Evolutionary conservation across 75 land plant genomes (phyloP), one percentile per base, ranked within the genome.

Genomic region (Adiantum capillusveneris): DNA sequence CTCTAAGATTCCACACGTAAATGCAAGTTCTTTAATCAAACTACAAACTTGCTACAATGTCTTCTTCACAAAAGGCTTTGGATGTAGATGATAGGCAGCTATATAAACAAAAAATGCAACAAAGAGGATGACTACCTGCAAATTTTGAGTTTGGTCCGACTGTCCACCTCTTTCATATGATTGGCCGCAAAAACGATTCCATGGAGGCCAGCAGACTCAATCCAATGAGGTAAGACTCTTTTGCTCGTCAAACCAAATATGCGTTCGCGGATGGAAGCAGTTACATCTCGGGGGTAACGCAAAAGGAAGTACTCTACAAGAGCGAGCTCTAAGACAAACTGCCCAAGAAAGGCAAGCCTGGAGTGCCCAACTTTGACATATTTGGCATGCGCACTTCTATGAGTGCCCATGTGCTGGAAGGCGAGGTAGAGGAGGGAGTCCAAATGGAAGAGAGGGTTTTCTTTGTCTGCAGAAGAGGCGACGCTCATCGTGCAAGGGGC

Each of bases 341-440:
- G 75, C 55, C 98, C 98, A 43, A 88, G 62, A 50, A 93, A 93
- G 44, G 56, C 27, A 13, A 93, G 69, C 75, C 98, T 75, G 16
- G 94, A 83, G 54, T 93, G 98, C 36, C 87, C 98, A 12, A 60
- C 49, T 53, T 83, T 60, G 11, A 88, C 75, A 50, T 78, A 79
- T 64, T 65, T 68, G 20, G 83, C 79, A 13, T 74, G 81, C 37
- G 3, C 37, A 29, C 30, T 45, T 30, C 97, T 66, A 46, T 74
- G 74, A 31, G 77, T 83, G 2, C 66, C 62, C 0, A 72, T 75
- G 50, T 93, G 84, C 75, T 93, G 98, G 57, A 93, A 93, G 7
- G 98, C 95, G 56, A 93, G 69, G 57, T 76, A 93, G 22, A 93
- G 68, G 65, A 93, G 55, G 0, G 87, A 72, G 51, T 93, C 95